These are phyloP conservation scores for Tremella yokohamensis DNA, from an alignment of 768 basidiomycete species.

Conservation along the genomic window DNA sequence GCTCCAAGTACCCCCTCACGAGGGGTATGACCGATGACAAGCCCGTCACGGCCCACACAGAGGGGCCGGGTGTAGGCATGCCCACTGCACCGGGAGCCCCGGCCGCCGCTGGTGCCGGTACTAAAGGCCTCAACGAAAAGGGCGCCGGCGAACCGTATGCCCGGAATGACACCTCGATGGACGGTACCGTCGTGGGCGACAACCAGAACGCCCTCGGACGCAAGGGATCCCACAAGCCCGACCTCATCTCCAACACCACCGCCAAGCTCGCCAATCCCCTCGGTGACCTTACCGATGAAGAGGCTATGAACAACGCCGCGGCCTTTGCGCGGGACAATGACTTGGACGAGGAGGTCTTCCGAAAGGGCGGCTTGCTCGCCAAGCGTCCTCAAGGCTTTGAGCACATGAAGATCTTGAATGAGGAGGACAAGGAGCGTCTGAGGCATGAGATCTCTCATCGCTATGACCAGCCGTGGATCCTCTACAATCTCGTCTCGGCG, in stretches of 20 bases:
- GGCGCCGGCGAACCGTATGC: not conserved
- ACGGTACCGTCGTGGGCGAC: constrained; percentile 5
- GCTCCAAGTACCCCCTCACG: constrained; percentile 17
- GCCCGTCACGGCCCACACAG: constrained; percentile 7
- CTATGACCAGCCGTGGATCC: constrained; percentile 38
- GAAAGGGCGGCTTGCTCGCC: constrained; percentile 34
- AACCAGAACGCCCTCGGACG: not conserved
- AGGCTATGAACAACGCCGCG: constrained; percentile 14
- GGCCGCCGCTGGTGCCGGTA: not conserved
- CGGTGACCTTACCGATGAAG: constrained; percentile 19
- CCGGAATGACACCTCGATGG: constrained; percentile 3
- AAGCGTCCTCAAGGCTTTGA: constrained; percentile 26
- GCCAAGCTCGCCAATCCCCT: constrained; percentile 18
- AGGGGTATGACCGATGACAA: constrained; percentile 19
- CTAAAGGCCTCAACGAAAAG: not conserved
- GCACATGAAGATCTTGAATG: constrained; percentile 19
- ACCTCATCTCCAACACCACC: constrained; percentile 6
- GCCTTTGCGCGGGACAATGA: constrained; percentile 13
- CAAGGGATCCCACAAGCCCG: constrained; percentile 1
- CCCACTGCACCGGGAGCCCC: not conserved
- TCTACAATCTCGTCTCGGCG: constrained; percentile 30
- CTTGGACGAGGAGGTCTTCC: constrained; percentile 15
- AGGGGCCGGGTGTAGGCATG: not conserved
- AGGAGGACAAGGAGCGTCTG: constrained; percentile 32
- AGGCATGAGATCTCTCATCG: constrained; percentile 18